phyloP scores from a whole-genome alignment of 2,329 filamentous ascomycete genomes.

The Pseudocercospora vitis region DNA sequence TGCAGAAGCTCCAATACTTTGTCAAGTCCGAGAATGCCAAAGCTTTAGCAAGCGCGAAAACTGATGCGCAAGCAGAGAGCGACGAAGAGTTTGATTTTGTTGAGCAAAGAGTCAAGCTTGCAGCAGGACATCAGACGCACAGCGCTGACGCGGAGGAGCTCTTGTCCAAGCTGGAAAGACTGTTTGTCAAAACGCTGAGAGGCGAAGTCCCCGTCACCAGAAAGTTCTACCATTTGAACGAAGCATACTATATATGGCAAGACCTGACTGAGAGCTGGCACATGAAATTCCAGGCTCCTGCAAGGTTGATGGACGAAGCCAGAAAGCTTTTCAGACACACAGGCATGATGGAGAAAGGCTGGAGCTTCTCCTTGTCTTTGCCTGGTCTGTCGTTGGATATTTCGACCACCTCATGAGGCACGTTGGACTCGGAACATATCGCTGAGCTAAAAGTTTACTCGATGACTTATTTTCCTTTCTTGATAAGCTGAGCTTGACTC shows the following conservation, averaged over 20 bases:
- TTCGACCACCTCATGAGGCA: not conserved
- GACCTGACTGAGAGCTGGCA: slow-evolving; percentile 34
- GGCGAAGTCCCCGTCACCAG: slow-evolving; percentile 39
- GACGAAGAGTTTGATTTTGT: slow-evolving; percentile 31
- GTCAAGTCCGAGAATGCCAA: slow-evolving; percentile 37
- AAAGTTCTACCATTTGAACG: slow-evolving; percentile 34
- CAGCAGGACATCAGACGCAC: slow-evolving; percentile 42
- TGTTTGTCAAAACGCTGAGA: slow-evolving; percentile 39
- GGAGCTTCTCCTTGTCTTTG: not conserved
- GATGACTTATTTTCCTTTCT: not conserved
- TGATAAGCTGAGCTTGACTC: not conserved
- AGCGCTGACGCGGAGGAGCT: slow-evolving; percentile 41
- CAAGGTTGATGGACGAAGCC: slow-evolving; percentile 34
- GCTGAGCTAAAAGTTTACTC: no score
- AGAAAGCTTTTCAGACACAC: slow-evolving; percentile 33
- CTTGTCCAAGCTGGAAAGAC: slow-evolving; percentile 37
- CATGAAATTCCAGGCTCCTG: slow-evolving; percentile 41
- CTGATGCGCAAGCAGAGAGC: slow-evolving; percentile 15
- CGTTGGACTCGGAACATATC: not conserved
- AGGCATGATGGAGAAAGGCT: not conserved
- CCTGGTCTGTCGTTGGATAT: not conserved
- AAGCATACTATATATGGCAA: slow-evolving; percentile 41
- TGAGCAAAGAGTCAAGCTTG: slow-evolving; percentile 27
- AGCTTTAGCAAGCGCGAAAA: slow-evolving; percentile 23
- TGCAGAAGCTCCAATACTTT: slow-evolving; percentile 40